Base-by-base conservation (phyloP, 495 filamentous ascomycete genomes). In the Neurospora sp. region DNA sequence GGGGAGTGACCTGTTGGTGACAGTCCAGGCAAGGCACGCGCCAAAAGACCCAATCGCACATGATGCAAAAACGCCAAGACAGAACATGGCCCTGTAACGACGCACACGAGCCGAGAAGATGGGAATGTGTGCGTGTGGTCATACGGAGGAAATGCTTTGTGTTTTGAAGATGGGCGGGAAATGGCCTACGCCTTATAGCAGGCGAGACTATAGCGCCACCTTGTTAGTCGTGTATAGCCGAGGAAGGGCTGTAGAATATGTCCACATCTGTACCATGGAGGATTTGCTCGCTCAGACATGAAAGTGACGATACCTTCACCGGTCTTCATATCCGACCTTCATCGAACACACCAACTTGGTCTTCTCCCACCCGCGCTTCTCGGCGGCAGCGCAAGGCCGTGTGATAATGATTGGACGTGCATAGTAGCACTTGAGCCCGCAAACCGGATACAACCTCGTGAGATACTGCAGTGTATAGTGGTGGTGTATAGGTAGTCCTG, bases 291-390 rank as follows among this genome's bases (percentile, higher is more conserved):
- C 20, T 9, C 20, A 22, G 20, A 27, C 48, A 59, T 35, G 10
- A 65, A 27, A 17, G 12, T 35, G 27, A 31, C 27, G 27, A 37
- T 65, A 27, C 53, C 53, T 35, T 79, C 78, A 80, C 78, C 78
- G 78, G 78, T 80, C 74, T 42, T 71, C 70, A 74, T 74, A 71
- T 74, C 70, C 27, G 70, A 31, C 68, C 73, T 70, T 75, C 72
- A 75, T 73, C 73, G 77, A 75, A 71, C 77, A 72, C 77, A 73
- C 78, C 78, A 77, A 65, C 12, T 65, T 4, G 27, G 27, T 75
- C 71, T 73, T 72, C 37, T 48, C 70, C 71, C 70, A 39, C 42
- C 69, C 68, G 61, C 65, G 40, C 71, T 45, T 53, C 40, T 70
- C 9, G 22, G 48, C 48, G 1, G 22, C 48, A 61, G 48, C 22